These are phyloP conservation scores for Euphrasia arctica DNA, from an alignment of 305 asterid species.

Conservation along the genomic window DNA sequence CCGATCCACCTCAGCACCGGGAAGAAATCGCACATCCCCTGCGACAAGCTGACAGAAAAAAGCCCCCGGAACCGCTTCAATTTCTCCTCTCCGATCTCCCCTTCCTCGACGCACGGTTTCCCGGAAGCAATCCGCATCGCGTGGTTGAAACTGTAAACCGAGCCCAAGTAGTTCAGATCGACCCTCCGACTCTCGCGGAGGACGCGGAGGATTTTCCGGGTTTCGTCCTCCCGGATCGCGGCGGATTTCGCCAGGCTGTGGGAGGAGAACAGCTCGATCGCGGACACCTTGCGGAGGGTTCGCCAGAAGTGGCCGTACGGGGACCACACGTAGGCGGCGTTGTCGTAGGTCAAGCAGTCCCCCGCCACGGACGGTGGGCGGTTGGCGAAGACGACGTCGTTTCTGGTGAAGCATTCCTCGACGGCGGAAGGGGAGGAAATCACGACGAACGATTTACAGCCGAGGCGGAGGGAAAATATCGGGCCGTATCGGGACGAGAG, in stretches of 20 bases:
- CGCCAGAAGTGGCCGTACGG: slow-evolving; percentile 38
- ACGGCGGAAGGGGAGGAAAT: slow-evolving; percentile 39
- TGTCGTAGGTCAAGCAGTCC: slow-evolving; percentile 32
- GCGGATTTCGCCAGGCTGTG: slow-evolving; percentile 31
- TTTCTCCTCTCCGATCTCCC: slow-evolving; percentile 8
- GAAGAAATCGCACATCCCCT: slow-evolving; percentile 3
- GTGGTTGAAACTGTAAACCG: slow-evolving; percentile 25
- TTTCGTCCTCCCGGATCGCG: slow-evolving; percentile 25
- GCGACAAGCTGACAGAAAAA: not conserved
- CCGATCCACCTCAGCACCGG: slow-evolving; percentile 4
- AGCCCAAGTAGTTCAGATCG: slow-evolving; percentile 29
- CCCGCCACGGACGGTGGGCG: slow-evolving; percentile 35
- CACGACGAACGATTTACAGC: slow-evolving; percentile 28
- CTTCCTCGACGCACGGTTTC: slow-evolving; percentile 33
- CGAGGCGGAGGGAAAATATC: slow-evolving; percentile 31
- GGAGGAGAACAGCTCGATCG: slow-evolving; percentile 35
- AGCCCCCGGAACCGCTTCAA: not conserved
- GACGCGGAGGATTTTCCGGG: slow-evolving; percentile 11
- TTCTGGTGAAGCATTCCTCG: slow-evolving; percentile 47
- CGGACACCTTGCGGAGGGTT: slow-evolving; percentile 27
- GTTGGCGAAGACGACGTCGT: slow-evolving; percentile 40
- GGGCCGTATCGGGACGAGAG: slow-evolving; percentile 33
- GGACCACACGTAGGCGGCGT: slow-evolving; percentile 17
- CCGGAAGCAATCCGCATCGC: slow-evolving; percentile 35
- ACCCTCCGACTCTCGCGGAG: slow-evolving; percentile 12